These are phyloP conservation scores for Bruguiera parviflora DNA, from an alignment of 345 rosid genomes.

Conservation along the genomic window DNA sequence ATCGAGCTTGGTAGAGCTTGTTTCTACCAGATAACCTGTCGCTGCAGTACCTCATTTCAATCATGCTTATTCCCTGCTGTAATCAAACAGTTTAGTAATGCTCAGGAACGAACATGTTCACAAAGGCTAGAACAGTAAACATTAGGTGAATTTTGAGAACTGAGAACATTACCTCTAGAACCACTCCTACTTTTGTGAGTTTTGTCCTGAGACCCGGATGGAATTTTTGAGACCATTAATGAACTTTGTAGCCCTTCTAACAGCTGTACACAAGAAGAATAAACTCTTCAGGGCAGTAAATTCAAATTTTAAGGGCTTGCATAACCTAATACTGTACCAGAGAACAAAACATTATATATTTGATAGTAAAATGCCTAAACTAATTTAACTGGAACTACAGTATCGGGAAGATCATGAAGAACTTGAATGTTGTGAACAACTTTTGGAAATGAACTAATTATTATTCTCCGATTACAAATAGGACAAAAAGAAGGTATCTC, in stretches of 20 bases:
- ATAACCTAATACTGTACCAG: too few species aligned
- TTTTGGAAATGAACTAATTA: too few species aligned
- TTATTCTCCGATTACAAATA: too few species aligned
- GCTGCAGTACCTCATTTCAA: conserved; percentile 27
- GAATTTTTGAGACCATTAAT: conserved; percentile 70
- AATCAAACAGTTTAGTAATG: conserved; percentile 4
- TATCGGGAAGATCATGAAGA: too few species aligned
- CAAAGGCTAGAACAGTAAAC: not conserved
- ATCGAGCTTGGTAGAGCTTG: conserved; percentile 16
- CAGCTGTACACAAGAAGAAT: conserved; percentile 41
- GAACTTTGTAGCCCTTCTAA: conserved; percentile 96
- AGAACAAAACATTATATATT: too few species aligned
- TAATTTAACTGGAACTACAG: too few species aligned
- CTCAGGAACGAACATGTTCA: too few species aligned
- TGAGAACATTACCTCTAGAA: conserved; percentile 23
- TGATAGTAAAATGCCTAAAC: too few species aligned
- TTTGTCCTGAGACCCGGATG: conserved; percentile 66
- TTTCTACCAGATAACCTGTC: conserved; percentile 6
- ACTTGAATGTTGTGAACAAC: too few species aligned
- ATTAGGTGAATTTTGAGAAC: not conserved
- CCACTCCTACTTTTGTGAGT: conserved; percentile 41
- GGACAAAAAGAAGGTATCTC: too few species aligned
- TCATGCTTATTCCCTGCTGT: conserved; percentile 57
- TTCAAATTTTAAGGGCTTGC: not conserved
- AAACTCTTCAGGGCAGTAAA: not conserved